Evolutionary conservation across 768 basidiomycete genomes (phyloP).

Genomic region (Rhodosporidiobolus odoratus): DNA sequence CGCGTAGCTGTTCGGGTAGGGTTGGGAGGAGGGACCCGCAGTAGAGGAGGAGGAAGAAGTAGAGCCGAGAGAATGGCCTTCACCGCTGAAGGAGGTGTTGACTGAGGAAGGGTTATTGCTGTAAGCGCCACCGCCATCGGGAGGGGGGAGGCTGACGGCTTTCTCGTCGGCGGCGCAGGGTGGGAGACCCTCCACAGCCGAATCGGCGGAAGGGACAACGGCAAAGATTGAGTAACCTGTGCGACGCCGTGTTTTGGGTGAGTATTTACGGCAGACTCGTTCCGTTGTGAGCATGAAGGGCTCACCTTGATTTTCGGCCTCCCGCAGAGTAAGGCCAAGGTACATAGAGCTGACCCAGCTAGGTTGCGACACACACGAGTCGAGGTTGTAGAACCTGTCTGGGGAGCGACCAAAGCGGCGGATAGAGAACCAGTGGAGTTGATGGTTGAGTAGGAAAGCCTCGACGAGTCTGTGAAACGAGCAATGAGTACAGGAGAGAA

Average conservation of each 20-base stretch:
- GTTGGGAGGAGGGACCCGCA: neutral
- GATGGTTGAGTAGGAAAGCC: constrained; percentile 41
- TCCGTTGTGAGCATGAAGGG: too few relatives aligned
- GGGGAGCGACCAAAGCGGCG: constrained; percentile 16
- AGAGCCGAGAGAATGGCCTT: constrained; percentile 8
- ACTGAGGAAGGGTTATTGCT: neutral
- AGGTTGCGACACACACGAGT: constrained; percentile 38
- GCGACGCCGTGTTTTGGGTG: too few relatives aligned
- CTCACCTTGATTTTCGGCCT: constrained; percentile 39
- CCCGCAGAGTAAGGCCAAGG: constrained; percentile 38
- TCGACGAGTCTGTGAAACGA: constrained; percentile 13
- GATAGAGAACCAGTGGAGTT: constrained; percentile 39
- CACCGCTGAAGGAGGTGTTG: neutral
- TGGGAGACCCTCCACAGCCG: constrained; percentile 3
- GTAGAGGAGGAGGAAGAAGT: neutral
- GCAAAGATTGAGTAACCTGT: constrained; percentile 41
- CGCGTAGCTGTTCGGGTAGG: neutral
- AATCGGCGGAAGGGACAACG: constrained; percentile 26
- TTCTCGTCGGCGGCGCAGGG: constrained; percentile 16
- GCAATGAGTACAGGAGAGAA: neutral
- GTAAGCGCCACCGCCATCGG: constrained; percentile 1
- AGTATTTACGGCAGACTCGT: too few relatives aligned
- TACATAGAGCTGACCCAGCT: constrained; percentile 37
- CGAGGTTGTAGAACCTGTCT: constrained; percentile 39
- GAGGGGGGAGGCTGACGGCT: constrained; percentile 20